These are phyloP conservation scores for Ramaria sp. DNA, from an alignment of 768 basidiomycete genomes.

Conservation along the genomic window DNA sequence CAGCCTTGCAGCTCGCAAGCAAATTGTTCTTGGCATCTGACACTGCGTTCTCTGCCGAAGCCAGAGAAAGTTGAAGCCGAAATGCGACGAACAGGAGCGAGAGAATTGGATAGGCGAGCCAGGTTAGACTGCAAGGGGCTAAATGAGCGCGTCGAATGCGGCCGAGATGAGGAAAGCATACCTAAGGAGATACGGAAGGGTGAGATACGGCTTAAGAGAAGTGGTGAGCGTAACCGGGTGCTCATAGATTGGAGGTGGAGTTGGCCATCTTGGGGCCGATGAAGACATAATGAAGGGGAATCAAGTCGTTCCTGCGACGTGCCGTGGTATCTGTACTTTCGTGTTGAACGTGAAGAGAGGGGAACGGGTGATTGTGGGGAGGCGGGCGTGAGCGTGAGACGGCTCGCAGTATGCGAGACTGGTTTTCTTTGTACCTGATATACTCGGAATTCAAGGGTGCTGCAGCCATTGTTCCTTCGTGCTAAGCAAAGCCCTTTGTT, in stretches of 20 bases:
- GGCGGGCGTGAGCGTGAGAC: neutral
- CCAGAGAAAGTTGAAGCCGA: conserved; percentile 64
- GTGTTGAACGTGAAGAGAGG: neutral
- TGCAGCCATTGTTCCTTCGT: neutral
- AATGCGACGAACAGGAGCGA: conserved; percentile 85
- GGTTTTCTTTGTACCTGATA: neutral
- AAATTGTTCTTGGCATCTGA: conserved; percentile 63
- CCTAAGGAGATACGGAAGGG: conserved; percentile 73
- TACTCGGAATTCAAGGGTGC: neutral
- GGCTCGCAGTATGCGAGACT: neutral
- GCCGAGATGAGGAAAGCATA: neutral
- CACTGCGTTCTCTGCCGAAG: conserved; percentile 56
- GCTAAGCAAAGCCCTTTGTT: conserved; percentile 3
- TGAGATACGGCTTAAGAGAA: conserved; percentile 70
- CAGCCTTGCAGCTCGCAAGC: conserved; percentile 76
- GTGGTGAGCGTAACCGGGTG: conserved; percentile 12
- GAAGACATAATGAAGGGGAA: conserved; percentile 16
- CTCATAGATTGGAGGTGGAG: conserved; percentile 16
- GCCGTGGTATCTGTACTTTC: neutral
- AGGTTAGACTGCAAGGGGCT: conserved; percentile 39
- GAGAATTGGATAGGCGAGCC: conserved; percentile 86
- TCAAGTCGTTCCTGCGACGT: conserved; percentile 5
- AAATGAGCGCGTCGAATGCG: neutral
- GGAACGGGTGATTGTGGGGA: neutral
- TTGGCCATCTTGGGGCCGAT: conserved; percentile 26